These are phyloP conservation scores for Forsythia viridissima DNA, from an alignment of 257 asterid genomes.

Conservation along the genomic window DNA sequence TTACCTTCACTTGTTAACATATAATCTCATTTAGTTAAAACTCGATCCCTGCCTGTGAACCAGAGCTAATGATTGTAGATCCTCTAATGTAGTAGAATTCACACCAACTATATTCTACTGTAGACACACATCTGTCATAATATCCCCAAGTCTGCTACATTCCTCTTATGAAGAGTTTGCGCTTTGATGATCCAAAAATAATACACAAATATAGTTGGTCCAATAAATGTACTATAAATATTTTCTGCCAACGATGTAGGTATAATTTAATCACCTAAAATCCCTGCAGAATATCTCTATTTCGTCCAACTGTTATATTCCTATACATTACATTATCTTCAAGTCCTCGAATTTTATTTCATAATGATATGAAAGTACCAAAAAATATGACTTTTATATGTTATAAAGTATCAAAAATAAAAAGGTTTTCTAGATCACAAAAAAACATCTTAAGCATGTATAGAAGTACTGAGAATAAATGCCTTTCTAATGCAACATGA, in stretches of 20 bases:
- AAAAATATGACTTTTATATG: neutral
- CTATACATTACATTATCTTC: neutral
- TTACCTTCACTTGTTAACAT: neutral
- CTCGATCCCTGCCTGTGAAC: too few species aligned
- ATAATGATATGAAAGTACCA: neutral
- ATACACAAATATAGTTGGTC: neutral
- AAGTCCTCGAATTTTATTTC: neutral
- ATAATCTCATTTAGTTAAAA: neutral
- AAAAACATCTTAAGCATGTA: neutral
- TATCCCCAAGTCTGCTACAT: neutral
- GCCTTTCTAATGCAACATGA: too few species aligned
- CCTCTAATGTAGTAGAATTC: too few species aligned
- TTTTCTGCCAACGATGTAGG: neutral
- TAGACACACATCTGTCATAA: neutral
- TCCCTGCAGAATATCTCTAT: neutral
- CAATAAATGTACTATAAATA: too few species aligned
- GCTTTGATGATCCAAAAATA: neutral
- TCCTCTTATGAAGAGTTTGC: neutral
- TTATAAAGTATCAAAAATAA: neutral
- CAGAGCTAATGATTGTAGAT: too few species aligned
- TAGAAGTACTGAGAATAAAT: too few species aligned
- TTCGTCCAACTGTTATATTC: neutral
- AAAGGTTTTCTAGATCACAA: neutral
- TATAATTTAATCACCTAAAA: neutral
- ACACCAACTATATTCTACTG: neutral